Conservation (phyloP, 495 filamentous ascomycete genomes). For the Penicillium soppii region DNA sequence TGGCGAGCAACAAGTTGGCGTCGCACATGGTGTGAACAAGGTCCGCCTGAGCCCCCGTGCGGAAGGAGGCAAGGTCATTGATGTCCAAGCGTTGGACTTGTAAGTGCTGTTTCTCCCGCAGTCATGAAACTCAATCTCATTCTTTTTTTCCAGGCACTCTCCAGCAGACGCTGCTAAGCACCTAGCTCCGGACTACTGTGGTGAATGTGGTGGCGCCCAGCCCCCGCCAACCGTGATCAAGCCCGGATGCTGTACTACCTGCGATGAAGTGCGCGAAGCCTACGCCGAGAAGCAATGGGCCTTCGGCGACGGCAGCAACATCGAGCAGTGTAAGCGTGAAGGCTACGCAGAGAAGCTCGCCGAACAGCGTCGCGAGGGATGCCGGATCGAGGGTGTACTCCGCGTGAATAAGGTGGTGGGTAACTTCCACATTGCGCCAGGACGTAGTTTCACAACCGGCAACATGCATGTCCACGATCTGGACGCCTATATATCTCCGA, state of each 20-base stretch:
- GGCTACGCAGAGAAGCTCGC: slow-evolving; percentile 87
- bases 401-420: slow-evolving; percentile 97
- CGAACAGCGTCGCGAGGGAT: slow-evolving; percentile 85
- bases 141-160: slow-evolving; percentile 49
- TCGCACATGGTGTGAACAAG: slow-evolving; percentile 88
- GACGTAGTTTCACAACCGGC: slow-evolving; percentile 86
- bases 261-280: slow-evolving; percentile 91
- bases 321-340: slow-evolving; percentile 94
- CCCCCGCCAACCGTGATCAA: slow-evolving; percentile 69
- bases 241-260: slow-evolving; percentile 90
- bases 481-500: slow-evolving; percentile 79
- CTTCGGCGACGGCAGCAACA: slow-evolving; percentile 85
- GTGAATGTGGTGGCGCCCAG: slow-evolving; percentile 84
- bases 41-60: slow-evolving; percentile 69
- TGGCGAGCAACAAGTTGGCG: slow-evolving; percentile 90
- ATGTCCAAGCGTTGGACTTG: slow-evolving; percentile 71
- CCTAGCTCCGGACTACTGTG: slow-evolving; percentile 90
- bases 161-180: slow-evolving; percentile 71
- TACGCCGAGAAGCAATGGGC: slow-evolving; percentile 89
- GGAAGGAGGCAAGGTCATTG: slow-evolving; percentile 79
- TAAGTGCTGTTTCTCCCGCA: slow-evolving; percentile 38
- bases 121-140: not conserved
- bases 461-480: slow-evolving; percentile 98
- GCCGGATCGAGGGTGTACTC: slow-evolving; percentile 88
- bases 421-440: slow-evolving; percentile 98